These are phyloP conservation scores for Cytidiella melzeri DNA, from an alignment of 768 basidiomycete genomes.

Conservation along the genomic window DNA sequence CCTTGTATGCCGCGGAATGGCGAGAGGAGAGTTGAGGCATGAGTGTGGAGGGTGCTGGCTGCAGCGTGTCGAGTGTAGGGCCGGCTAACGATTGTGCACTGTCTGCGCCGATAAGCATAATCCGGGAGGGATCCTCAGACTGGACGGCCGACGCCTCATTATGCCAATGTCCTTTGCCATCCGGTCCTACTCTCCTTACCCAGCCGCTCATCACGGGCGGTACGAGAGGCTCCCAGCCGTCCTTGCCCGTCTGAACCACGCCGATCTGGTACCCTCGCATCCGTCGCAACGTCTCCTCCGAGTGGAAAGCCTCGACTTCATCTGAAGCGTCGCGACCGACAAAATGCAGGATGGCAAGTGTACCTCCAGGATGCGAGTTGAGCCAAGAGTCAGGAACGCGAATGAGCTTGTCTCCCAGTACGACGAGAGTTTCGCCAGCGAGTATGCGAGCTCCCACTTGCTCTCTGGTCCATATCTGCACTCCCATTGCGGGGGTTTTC, in stretches of 20 bases:
- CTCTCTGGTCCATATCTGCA: conserved; percentile 38
- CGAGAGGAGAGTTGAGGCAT: conserved; percentile 52
- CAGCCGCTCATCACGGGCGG: conserved; percentile 87
- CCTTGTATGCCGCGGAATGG: conserved; percentile 75
- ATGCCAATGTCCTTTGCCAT: conserved; percentile 47
- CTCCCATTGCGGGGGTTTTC: conserved; percentile 22
- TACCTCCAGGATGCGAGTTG: conserved; percentile 83
- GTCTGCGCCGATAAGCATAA: conserved; percentile 55
- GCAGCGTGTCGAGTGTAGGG: conserved; percentile 39
- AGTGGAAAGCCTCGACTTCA: conserved; percentile 92
- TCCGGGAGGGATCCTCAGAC: conserved; percentile 37
- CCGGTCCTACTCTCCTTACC: conserved; percentile 50
- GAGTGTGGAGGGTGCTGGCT: conserved; percentile 47
- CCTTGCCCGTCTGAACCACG: conserved; percentile 46
- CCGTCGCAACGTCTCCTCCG: conserved; percentile 45
- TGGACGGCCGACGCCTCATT: conserved; percentile 50
- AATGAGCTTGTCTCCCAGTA: conserved; percentile 60
- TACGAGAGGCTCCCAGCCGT: conserved; percentile 67
- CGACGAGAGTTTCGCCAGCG: conserved; percentile 67
- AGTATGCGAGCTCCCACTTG: conserved; percentile 67
- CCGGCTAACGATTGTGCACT: conserved; percentile 21
- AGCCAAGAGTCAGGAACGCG: conserved; percentile 73
- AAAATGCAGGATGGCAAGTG: conserved; percentile 87
- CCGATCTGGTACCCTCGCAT: conserved; percentile 67
- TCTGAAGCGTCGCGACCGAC: conserved; percentile 92